Conservation (phyloP, 2,329 filamentous ascomycete species). For the Colletotrichum cuscutae region DNA sequence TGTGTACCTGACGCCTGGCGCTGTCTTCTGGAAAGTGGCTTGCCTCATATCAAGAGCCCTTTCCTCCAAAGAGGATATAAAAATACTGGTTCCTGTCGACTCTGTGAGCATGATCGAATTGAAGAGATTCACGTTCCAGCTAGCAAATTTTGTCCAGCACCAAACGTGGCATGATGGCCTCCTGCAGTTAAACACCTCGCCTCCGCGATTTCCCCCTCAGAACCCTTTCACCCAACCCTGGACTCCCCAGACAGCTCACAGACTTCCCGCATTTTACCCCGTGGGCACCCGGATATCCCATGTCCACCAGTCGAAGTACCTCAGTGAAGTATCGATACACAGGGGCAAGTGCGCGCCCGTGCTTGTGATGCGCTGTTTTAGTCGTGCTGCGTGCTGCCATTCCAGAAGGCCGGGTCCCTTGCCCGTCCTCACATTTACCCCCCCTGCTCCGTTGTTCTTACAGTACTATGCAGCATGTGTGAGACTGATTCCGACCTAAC, state of each 20-base stretch:
- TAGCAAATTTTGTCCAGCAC: too few relatives aligned
- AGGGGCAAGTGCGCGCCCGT: slow-evolving; percentile 1
- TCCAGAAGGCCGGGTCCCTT: slow-evolving; percentile 32
- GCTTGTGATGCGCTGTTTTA: slow-evolving; percentile 24
- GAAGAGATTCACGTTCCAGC: background rate
- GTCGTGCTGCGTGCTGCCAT: slow-evolving; percentile 8
- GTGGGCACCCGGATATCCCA: slow-evolving; percentile 17
- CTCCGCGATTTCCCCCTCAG: slow-evolving; percentile 14
- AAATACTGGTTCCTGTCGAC: too few relatives aligned
- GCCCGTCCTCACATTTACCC: background rate
- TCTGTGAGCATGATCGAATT: background rate
- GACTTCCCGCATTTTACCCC: slow-evolving; percentile 30
- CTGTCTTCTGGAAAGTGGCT: background rate
- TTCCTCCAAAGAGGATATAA: background rate
- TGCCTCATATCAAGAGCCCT: background rate
- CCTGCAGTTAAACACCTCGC: slow-evolving; percentile 12
- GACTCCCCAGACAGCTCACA: slow-evolving; percentile 6
- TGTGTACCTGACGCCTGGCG: background rate
- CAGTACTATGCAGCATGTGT: background rate
- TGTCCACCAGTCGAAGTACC: background rate
- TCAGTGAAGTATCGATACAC: too few relatives aligned
- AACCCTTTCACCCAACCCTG: slow-evolving; percentile 18
- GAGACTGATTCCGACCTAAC: background rate
- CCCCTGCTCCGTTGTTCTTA: background rate
- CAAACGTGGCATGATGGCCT: background rate